phyloP scores from a whole-genome alignment of 2,329 filamentous ascomycete genomes.

The Biscogniauxia mediterranea region DNA sequence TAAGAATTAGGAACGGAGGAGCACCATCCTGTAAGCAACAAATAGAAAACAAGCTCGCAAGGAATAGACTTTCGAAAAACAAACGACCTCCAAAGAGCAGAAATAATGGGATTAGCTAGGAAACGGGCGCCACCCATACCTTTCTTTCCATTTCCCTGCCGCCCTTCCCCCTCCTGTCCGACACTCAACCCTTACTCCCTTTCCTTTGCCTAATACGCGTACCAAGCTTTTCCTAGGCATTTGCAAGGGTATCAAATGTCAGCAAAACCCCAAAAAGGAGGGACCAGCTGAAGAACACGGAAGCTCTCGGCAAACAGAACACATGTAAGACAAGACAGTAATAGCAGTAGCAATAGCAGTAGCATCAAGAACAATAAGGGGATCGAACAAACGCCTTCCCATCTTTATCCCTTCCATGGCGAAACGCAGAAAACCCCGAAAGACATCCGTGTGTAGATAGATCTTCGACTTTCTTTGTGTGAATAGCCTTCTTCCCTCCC shows the following conservation, averaged over 20 bases:
- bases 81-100: constrained; percentile 6
- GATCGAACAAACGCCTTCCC: neutral
- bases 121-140: neutral
- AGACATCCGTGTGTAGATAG: neutral
- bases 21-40: constrained; percentile 1
- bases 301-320: neutral
- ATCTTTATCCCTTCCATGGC: neutral
- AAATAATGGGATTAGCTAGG: neutral
- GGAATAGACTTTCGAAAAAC: neutral
- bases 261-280: neutral
- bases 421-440: neutral
- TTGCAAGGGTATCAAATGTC: constrained; percentile 29
- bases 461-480: neutral
- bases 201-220: neutral
- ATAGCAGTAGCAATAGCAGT: neutral
- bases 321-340: neutral
- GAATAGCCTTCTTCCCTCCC: neutral
- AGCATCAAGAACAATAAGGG: neutral
- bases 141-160: neutral
- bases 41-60: neutral
- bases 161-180: neutral
- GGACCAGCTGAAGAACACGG: neutral
- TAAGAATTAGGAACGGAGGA: neutral
- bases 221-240: constrained; percentile 20
- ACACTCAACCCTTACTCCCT: neutral